Conservation (phyloP, 1,284 basidiomycete genomes). For the Ceratobasidium sp. region DNA sequence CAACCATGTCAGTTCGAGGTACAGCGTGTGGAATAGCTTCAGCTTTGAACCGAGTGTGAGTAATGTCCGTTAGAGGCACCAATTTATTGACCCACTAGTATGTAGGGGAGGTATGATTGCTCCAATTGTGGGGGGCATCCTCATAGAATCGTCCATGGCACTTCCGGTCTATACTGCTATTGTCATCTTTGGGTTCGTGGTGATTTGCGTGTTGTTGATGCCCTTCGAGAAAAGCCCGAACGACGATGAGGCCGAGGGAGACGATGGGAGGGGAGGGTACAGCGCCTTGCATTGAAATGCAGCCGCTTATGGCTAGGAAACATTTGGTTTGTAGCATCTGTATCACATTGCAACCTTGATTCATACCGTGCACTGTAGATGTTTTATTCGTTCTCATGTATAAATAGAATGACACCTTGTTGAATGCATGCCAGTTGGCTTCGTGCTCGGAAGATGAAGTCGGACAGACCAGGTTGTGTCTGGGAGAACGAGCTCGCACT, state of each 20-base stretch:
- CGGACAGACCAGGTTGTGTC: too few relatives aligned
- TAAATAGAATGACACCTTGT: neutral
- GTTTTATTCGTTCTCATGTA: neutral
- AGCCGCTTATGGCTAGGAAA: neutral
- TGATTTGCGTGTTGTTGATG: slow-evolving; percentile 70
- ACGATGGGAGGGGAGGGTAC: slow-evolving; percentile 16
- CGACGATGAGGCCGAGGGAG: neutral
- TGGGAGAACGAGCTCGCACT: too few relatives aligned
- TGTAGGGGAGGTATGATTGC: slow-evolving; percentile 88
- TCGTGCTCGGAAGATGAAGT: too few relatives aligned
- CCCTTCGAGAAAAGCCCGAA: slow-evolving; percentile 48
- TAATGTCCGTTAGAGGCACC: slow-evolving; percentile 43
- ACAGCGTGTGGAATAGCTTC: slow-evolving; percentile 92
- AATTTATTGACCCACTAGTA: neutral
- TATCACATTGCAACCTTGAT: neutral
- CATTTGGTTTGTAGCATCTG: neutral
- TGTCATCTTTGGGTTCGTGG: slow-evolving; percentile 71
- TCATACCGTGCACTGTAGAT: neutral
- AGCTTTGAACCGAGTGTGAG: slow-evolving; percentile 84
- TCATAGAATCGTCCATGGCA: slow-evolving; percentile 62
- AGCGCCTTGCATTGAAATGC: slow-evolving; percentile 19
- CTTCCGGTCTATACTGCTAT: slow-evolving; percentile 84
- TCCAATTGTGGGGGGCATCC: slow-evolving; percentile 84
- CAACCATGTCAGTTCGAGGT: slow-evolving; percentile 69
- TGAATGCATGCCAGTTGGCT: neutral